These are phyloP conservation scores for Collybia mongolica DNA, from an alignment of 768 basidiomycete species.

Conservation along the genomic window DNA sequence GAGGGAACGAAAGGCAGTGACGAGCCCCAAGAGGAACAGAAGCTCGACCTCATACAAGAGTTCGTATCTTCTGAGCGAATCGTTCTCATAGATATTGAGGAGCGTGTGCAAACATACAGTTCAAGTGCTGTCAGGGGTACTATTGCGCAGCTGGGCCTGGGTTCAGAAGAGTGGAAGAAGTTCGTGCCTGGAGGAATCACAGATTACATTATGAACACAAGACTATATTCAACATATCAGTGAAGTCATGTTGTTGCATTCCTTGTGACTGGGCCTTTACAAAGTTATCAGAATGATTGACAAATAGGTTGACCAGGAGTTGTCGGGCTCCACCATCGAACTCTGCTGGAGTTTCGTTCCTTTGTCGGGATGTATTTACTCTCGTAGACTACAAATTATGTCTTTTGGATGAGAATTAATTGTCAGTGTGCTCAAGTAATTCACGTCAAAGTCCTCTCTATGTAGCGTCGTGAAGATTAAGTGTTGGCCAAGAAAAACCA, in stretches of 20 bases:
- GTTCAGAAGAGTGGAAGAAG: constrained; percentile 14
- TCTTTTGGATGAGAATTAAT: too few relatives aligned
- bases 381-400: too few relatives aligned
- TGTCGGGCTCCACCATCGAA: too few relatives aligned
- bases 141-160: constrained; percentile 26
- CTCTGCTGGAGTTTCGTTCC: too few relatives aligned
- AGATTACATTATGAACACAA: constrained; percentile 16
- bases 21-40: constrained; percentile 6
- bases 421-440: too few relatives aligned
- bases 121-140: constrained; percentile 65
- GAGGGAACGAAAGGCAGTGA: constrained; percentile 3
- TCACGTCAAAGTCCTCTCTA: too few relatives aligned
- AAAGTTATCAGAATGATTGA: too few relatives aligned
- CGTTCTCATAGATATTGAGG: constrained; percentile 59
- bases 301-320: too few relatives aligned
- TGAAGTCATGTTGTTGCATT: background rate
- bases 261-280: too few relatives aligned
- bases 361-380: too few relatives aligned
- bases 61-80: constrained; percentile 55
- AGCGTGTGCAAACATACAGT: constrained; percentile 56
- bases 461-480: too few relatives aligned
- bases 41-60: constrained; percentile 35
- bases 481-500: too few relatives aligned
- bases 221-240: constrained; percentile 9
- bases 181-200: constrained; percentile 15